Evolutionary conservation across 176 grass and related monocot species (phyloP).

Genomic region (Eleusine coracana): DNA sequence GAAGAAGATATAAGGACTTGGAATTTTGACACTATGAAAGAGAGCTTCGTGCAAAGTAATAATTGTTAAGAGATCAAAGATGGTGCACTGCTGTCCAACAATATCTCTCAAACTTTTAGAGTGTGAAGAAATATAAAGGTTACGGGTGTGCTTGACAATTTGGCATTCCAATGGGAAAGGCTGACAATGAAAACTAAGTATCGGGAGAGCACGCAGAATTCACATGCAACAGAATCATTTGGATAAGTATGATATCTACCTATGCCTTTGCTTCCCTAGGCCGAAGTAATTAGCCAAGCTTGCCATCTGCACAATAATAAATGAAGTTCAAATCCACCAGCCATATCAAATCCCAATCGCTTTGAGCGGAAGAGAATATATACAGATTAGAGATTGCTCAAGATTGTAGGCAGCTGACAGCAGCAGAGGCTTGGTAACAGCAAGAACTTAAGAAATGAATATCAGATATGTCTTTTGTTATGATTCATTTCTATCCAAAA

Average conservation of each 20-base stretch:
- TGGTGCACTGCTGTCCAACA: background rate
- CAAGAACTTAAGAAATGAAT: background rate
- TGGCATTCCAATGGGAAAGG: background rate
- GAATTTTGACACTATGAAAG: background rate
- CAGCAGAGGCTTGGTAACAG: too few species aligned
- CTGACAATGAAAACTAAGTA: background rate
- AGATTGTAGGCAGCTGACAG: too few species aligned
- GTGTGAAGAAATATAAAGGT: background rate
- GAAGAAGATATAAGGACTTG: background rate
- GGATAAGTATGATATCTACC: slow-evolving; percentile 44
- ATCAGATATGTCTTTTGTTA: slow-evolving; percentile 8
- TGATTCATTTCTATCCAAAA: background rate
- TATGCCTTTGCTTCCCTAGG: slow-evolving; percentile 80
- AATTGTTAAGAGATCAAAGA: background rate
- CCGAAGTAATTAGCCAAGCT: slow-evolving; percentile 93
- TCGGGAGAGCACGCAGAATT: slow-evolving; percentile 8
- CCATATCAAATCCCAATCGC: too few species aligned
- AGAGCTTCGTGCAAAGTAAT: background rate
- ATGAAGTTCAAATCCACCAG: background rate
- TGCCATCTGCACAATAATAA: slow-evolving; percentile 73
- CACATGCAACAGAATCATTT: slow-evolving; percentile 19
- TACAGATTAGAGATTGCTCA: too few species aligned
- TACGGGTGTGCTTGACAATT: background rate
- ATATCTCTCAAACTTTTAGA: slow-evolving; percentile 8
- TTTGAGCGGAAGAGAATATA: too few species aligned